Base-by-base conservation (phyloP, 2,329 filamentous ascomycete genomes). In the Ophiostoma quercus region DNA sequence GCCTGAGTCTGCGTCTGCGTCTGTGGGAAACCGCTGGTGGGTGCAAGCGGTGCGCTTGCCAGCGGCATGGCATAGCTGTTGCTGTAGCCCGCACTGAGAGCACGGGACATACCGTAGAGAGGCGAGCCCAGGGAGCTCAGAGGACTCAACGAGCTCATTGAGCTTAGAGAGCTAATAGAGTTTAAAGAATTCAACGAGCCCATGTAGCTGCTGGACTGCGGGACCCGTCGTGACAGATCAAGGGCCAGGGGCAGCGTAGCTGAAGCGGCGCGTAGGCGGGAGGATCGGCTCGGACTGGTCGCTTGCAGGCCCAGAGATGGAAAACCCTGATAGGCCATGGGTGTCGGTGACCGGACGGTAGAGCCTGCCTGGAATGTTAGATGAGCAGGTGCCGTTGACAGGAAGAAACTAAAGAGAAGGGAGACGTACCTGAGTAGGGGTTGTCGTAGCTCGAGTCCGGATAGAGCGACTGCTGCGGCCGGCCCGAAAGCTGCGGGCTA, bases 391-490 rank as follows among this genome's bases (percentile, higher is more conserved):
- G 39, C 43, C 32, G 34, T 54, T 11, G 29, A 25, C 7, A 51
- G 14, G 54, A 6, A 25, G 68, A n/a, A 57, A 29, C 43, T 22
- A 32, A 34, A 76, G 9, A 19, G 19, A 43, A 9, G 11, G 14
- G 19, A n/a, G 51, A 47, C 82, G 79, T 78, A 87, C 85, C 79
- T 71, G 83, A 81, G 76, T 85, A 88, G 29, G 82, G 79, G 69
- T 87, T 85, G 74, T 86, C 65, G 8, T 66, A 66, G 65, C 63
- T 66, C 34, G 65, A 85, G 67, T 85, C 83, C 68, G 82, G 82
- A 71, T 87, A 88, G 41, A 84, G 74, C 37, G 84, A 80, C 62
- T 65, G 62, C 19, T 63, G 60, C 63, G 63, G 60, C 8, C 65
- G 68, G 7, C 65, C 68, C 2, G 29, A 32, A 2, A 63, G 2